Base-by-base conservation (phyloP, 805 yeast genomes). In the Barnettozyma vustinii region DNA sequence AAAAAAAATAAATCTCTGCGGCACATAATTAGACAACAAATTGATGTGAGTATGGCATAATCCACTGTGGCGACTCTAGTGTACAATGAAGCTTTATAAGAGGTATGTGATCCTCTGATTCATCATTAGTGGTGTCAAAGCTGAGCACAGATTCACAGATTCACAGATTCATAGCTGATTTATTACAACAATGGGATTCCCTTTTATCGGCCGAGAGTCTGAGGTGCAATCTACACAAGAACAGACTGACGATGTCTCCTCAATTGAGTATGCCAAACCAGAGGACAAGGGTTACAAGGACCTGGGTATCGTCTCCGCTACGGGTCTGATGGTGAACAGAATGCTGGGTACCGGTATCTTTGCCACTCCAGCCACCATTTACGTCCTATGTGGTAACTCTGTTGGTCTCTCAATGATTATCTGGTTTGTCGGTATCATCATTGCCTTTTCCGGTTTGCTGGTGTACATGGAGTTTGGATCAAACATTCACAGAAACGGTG, bases 401-500 rank as follows among this genome's bases (percentile, higher is more conserved):
- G 85, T 86, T 8, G 95, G 95, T 20, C 66, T 85, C 27, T 67
- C 88, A 2, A 67, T 87, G 50, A 71, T 87, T 55, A 72, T 87
- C 64, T 87, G 94, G 92, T 77, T 77, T 25, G 81, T 80, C 15
- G 95, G 95, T 42, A 76, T 87, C 8, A 54, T 83, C 33, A 86
- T 86, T 55, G 85, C 92, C 4, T 66, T 77, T 9, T 65, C 80
- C 32, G 85, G 85, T 33, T 64, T 84, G 56, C 74, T 79, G 59
- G 88, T 83, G 3, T 87, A 86, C 64, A 79, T 86, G 81, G 94
- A 86, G 61, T 83, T 84, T 63, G 95, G 95, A 15, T 77, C 85
- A 5, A 83, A 83, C 40, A 79, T 85, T 49, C 87, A 88, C 42
- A 78, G 84, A 68, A 86, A 87, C 59, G 96, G 96, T 56, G 96